Evolutionary conservation across 1,139 yeast species (phyloP).

Genomic region (Candida pseudoviswanathii): DNA sequence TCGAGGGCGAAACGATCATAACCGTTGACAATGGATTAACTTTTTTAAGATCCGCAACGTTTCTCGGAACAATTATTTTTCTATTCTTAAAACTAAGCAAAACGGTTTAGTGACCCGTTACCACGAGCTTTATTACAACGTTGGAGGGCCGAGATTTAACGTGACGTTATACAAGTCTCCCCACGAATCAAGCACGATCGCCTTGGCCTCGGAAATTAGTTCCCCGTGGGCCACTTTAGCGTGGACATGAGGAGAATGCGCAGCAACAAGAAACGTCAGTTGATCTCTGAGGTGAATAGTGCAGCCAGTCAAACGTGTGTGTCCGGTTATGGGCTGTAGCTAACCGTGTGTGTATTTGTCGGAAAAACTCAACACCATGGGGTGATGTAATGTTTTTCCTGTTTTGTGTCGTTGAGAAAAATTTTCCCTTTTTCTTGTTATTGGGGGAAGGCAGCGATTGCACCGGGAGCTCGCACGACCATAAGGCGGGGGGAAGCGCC

Average conservation of each 20-base stretch:
- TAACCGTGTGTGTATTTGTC: neutral
- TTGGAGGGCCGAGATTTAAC: no score
- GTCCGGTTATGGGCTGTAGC: neutral
- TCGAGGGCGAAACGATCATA: neutral
- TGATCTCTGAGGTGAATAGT: no score
- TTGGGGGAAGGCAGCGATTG: no score
- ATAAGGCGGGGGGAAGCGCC: no score
- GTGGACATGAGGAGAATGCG: no score
- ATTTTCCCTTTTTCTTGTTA: neutral
- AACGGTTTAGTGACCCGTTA: neutral
- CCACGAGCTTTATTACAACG: no score
- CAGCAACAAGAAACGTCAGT: neutral
- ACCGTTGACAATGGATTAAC: neutral
- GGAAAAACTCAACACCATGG: conserved; percentile 5
- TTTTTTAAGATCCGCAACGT: neutral
- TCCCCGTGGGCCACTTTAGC: conserved; percentile 4
- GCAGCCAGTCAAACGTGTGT: no score
- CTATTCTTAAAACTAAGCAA: neutral
- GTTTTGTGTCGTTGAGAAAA: neutral
- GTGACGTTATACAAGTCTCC: no score
- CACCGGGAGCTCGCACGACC: no score
- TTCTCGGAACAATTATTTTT: neutral
- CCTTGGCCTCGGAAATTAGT: no score
- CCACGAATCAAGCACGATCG: neutral
- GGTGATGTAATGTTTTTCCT: neutral